Evolutionary conservation across 768 basidiomycete genomes (phyloP), one percentile per base, ranked within the genome.

Genomic region (Rhodotorula toruloides): DNA sequence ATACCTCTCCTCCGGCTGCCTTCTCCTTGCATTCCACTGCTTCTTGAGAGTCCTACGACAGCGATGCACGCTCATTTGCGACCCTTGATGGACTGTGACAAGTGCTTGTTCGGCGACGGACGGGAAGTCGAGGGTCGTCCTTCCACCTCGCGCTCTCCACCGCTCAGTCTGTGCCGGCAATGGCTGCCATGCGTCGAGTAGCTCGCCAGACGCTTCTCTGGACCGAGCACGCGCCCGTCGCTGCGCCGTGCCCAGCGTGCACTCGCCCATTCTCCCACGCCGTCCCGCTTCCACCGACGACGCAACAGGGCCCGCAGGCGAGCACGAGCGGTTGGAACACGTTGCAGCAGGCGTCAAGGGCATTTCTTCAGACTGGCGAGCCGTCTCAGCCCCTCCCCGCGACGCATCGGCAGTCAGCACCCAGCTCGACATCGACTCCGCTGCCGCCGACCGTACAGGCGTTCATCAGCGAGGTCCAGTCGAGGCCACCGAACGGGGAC

Each of bases 391-490:
- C n/a, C n/a, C n/a, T n/a, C n/a, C n/a, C n/a, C n/a, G n/a, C n/a
- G n/a, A n/a, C n/a, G n/a, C n/a, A n/a, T n/a, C n/a, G n/a, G n/a
- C n/a, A n/a, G n/a, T n/a, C n/a, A n/a, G n/a, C n/a, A n/a, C n/a
- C n/a, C n/a, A n/a, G n/a, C n/a, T n/a, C n/a, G n/a, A n/a, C n/a
- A n/a, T n/a, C n/a, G n/a, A n/a, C n/a, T n/a, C n/a, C n/a, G 8
- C 53, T 1, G 70, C 65, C 10, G 37, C 17, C 21, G 47, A 52
- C 13, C 62, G n/a, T n/a, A n/a, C n/a, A n/a, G n/a, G n/a, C n/a
- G n/a, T n/a, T 71, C 44, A 55, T 67, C 27, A 16, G 57, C 10
- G 48, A 63, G 40, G 50, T 67, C 58, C 56, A 67, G 55, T 29
- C 29, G 7, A 1, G 10, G 29, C 17, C 34, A 2, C 54, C 49